Conservation (phyloP, 495 filamentous ascomycete species). For the Mycothermus thermophilus region DNA sequence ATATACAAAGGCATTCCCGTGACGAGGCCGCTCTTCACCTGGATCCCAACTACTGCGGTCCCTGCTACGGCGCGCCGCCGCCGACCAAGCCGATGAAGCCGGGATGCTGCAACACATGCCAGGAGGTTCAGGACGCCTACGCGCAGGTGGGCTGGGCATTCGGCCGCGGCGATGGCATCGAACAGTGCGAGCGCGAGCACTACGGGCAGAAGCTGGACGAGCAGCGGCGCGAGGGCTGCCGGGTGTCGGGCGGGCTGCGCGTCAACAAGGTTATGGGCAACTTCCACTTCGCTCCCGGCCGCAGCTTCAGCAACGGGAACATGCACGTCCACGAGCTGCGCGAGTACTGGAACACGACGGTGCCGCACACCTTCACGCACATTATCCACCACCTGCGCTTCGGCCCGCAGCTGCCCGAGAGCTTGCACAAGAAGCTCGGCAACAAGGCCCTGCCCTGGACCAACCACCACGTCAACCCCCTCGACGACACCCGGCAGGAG, state of each 20-base stretch:
- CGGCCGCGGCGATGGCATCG: conserved; percentile 77
- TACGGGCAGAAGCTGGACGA: conserved; percentile 75
- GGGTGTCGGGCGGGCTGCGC: conserved; percentile 79
- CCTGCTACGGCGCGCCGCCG: conserved; percentile 73
- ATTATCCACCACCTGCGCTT: conserved; percentile 84
- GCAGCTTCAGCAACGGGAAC: conserved; percentile 84
- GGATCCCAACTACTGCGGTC: conserved; percentile 82
- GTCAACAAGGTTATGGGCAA: conserved; percentile 99
- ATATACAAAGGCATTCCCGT: conserved; percentile 40
- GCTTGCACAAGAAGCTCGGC: conserved; percentile 47
- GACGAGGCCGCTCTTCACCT: conserved; percentile 67
- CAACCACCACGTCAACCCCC: conserved; percentile 80
- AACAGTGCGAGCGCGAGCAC: conserved; percentile 91
- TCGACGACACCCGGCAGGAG: conserved; percentile 67
- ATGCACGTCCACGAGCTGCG: conserved; percentile 96
- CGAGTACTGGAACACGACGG: conserved; percentile 65
- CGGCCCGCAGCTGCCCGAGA: conserved; percentile 76
- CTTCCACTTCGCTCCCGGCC: conserved; percentile 95
- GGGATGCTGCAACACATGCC: conserved; percentile 93
- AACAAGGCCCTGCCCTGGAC: conserved; percentile 52
- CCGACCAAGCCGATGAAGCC: conserved; percentile 54
- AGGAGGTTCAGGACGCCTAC: conserved; percentile 91
- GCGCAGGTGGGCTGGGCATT: conserved; percentile 82
- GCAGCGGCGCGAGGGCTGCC: conserved; percentile 83
- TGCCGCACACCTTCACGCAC: conserved; percentile 78